Conservation (phyloP, 2,329 filamentous ascomycete species). For the Ceratocystiopsis sp. region DNA sequence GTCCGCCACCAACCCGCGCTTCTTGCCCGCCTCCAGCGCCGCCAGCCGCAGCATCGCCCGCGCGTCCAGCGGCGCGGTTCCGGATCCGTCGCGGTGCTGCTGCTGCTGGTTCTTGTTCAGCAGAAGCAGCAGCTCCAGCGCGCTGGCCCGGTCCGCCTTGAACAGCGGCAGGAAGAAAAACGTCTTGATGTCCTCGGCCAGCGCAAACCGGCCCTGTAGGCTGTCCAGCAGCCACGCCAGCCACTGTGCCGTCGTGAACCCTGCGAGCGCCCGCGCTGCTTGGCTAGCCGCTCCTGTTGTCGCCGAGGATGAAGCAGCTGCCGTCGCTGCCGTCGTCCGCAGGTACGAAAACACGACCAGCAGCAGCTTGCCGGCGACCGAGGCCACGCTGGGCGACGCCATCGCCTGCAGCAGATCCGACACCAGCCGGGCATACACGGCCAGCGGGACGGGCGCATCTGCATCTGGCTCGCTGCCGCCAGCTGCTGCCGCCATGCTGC, state of each 20-base stretch:
- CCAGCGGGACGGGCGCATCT: constrained; percentile 9
- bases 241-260: constrained; percentile 21
- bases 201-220: constrained; percentile 28
- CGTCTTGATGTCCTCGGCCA: constrained; percentile 45
- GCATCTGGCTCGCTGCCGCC: constrained; percentile 9
- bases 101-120: constrained; percentile 24
- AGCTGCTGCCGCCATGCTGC: neutral
- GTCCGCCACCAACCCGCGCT: constrained; percentile 51
- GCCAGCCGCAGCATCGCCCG: constrained; percentile 45
- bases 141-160: constrained; percentile 35
- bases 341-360: constrained; percentile 37
- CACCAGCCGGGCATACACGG: constrained; percentile 16
- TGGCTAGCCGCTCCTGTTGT: too few species aligned
- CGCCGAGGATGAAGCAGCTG: neutral
- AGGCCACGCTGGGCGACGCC: constrained; percentile 36
- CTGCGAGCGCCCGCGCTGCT: too few species aligned
- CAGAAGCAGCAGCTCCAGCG: constrained; percentile 39
- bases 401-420: constrained; percentile 31
- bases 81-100: too few species aligned
- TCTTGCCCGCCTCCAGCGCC: constrained; percentile 55
- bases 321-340: constrained; percentile 15
- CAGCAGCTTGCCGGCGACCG: constrained; percentile 42
- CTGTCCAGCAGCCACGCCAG: constrained; percentile 37
- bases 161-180: constrained; percentile 48
- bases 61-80: constrained; percentile 24